Conservation (phyloP, 2,329 filamentous ascomycete genomes). For the Fusarium chlamydosporum region DNA sequence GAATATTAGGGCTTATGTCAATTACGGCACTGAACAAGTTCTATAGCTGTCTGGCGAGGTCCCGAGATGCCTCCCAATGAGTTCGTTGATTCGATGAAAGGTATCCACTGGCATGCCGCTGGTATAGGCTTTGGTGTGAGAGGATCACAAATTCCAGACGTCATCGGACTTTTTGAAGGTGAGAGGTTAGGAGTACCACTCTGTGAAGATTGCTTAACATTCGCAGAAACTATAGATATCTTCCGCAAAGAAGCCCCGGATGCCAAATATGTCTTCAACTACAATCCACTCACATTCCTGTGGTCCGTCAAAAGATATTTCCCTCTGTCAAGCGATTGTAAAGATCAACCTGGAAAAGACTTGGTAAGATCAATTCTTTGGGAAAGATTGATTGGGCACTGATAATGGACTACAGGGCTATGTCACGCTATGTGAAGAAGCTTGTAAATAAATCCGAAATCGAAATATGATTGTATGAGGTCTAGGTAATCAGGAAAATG, state of each 20-base stretch:
- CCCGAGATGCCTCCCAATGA: constrained; percentile 1
- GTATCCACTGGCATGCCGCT: constrained; percentile 5
- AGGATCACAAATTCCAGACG: constrained; percentile 6
- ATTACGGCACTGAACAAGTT: accelerated
- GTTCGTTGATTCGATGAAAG: neutral
- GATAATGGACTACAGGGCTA: neutral
- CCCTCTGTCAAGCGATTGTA: neutral
- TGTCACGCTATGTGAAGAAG: neutral
- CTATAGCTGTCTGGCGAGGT: constrained; percentile 13
- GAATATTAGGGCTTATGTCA: accelerated
- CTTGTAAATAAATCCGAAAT: neutral
- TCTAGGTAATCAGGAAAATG: no score
- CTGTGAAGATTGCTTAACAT: accelerated
- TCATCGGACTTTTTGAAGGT: constrained; percentile 21
- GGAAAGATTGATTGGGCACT: accelerated
- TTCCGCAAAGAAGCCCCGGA: constrained; percentile 9
- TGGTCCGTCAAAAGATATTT: constrained; percentile 28
- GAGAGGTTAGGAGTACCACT: accelerated
- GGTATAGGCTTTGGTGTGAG: constrained; percentile 21
- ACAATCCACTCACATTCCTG: constrained; percentile 12
- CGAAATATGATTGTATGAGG: no score
- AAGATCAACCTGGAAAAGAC: neutral
- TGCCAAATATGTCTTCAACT: constrained; percentile 16
- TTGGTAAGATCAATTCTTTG: neutral
- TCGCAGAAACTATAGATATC: constrained; percentile 1